These are phyloP conservation scores for Herpetomonas muscarum DNA, from an alignment of 208 protist species.

Conservation along the genomic window DNA sequence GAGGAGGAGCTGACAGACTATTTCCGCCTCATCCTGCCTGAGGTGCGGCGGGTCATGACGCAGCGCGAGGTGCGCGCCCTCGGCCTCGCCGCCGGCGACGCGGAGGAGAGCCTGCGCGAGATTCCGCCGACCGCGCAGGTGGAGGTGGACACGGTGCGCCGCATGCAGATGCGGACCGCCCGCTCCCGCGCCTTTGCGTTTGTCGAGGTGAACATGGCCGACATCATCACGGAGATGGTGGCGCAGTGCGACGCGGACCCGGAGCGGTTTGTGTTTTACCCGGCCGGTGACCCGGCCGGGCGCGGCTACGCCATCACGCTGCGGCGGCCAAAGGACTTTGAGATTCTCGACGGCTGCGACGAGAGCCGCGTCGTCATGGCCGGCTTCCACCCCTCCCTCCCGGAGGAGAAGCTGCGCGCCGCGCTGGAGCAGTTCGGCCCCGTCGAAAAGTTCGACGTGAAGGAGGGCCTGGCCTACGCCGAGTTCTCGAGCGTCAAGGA, in stretches of 20 bases:
- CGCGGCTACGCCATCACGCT: constrained; percentile 54
- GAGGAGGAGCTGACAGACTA: constrained; percentile 62
- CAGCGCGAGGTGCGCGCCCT: constrained; percentile 61
- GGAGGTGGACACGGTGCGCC: constrained; percentile 55
- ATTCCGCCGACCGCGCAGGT: constrained; percentile 60
- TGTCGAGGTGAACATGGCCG: constrained; percentile 71
- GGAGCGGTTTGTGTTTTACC: constrained; percentile 58
- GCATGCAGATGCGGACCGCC: constrained; percentile 45
- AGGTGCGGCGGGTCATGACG: constrained; percentile 68
- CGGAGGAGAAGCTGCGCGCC: constrained; percentile 37
- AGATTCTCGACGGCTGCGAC: constrained; percentile 52
- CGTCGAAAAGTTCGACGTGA: constrained; percentile 58
- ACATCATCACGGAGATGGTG: constrained; percentile 80
- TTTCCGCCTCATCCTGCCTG: constrained; percentile 62
- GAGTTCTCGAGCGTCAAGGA: constrained; percentile 58
- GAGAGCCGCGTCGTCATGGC: constrained; percentile 63
- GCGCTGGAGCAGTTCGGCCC: constrained; percentile 64
- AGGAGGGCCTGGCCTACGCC: constrained; percentile 64
- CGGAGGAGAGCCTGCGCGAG: constrained; percentile 41
- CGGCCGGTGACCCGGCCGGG: constrained; percentile 29
- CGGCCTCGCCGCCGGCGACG: constrained; percentile 19
- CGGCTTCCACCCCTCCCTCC: constrained; percentile 63
- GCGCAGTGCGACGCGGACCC: constrained; percentile 39
- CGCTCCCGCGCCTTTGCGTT: constrained; percentile 79
- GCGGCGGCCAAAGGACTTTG: constrained; percentile 67